Evolutionary conservation across 2,329 filamentous ascomycete genomes (phyloP).

Genomic region (Aureobasidium sp.): DNA sequence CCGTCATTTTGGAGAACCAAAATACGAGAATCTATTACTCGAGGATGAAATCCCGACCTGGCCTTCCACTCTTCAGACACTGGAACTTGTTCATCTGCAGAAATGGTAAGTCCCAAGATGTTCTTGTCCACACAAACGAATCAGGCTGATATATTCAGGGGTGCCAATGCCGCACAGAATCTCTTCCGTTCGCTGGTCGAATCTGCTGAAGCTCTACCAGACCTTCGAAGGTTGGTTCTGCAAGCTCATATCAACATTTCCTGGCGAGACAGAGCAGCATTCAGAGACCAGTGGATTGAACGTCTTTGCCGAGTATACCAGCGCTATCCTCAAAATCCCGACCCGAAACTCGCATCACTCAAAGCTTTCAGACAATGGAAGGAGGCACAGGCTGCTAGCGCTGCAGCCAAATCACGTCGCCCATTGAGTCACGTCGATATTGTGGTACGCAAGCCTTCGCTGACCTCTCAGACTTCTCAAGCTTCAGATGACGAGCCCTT

Average conservation of each 20-base stretch:
- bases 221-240: slow-evolving; percentile 64
- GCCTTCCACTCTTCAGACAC: slow-evolving; percentile 62
- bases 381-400: slow-evolving; percentile 18
- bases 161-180: slow-evolving; percentile 58
- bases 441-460: slow-evolving; percentile 21
- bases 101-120: slow-evolving; percentile 49
- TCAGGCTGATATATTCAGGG: background rate
- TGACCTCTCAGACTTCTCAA: background rate
- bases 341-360: slow-evolving; percentile 35
- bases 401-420: background rate
- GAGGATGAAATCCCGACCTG: slow-evolving; percentile 64
- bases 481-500: slow-evolving; percentile 10
- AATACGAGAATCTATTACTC: slow-evolving; percentile 61
- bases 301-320: slow-evolving; percentile 62
- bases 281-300: slow-evolving; percentile 71
- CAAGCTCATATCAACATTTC: slow-evolving; percentile 70
- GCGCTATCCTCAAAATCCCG: slow-evolving; percentile 41
- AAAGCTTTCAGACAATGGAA: slow-evolving; percentile 38
- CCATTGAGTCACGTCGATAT: slow-evolving; percentile 21
- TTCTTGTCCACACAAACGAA: background rate
- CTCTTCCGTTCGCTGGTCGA: slow-evolving; percentile 76
- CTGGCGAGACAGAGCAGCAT: slow-evolving; percentile 75
- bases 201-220: slow-evolving; percentile 56
- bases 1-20: slow-evolving; percentile 61
- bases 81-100: slow-evolving; percentile 72